A percentile compares a stretch with the other conserved stretches of the same genome.
These are phyloP conservation scores for Colletotrichum godetiae DNA, from an alignment of 2,329 filamentous ascomycete species.

Conservation along the genomic window DNA sequence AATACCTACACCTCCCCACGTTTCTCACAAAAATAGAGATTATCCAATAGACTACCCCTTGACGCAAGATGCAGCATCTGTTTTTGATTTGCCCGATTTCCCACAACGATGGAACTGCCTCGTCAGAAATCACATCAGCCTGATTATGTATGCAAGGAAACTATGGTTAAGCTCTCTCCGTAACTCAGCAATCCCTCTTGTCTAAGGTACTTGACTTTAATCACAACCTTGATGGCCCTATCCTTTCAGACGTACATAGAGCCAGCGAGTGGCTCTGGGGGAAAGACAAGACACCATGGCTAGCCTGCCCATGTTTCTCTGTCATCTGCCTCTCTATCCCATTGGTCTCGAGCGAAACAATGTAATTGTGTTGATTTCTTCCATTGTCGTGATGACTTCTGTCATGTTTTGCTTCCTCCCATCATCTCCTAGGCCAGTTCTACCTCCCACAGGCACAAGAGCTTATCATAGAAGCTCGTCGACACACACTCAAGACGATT, in stretches of 20 bases:
- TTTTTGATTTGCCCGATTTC: neutral
- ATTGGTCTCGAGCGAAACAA: too few relatives aligned
- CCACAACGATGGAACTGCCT: neutral
- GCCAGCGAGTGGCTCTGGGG: neutral
- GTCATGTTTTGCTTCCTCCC: neutral
- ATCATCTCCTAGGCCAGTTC: neutral
- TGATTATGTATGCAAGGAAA: neutral
- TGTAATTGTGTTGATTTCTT: too few relatives aligned
- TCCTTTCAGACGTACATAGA: neutral
- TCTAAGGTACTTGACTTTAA: neutral
- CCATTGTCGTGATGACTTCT: neutral
- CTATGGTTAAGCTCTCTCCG: neutral
- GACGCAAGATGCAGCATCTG: neutral
- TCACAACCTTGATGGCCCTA: neutral
- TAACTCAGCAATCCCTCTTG: neutral
- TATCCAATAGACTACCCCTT: neutral
- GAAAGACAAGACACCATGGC: neutral
- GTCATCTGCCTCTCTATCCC: too few relatives aligned
- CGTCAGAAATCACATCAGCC: neutral
- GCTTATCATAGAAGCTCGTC: conserved; percentile 81
- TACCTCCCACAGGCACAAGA: conserved; percentile 74
- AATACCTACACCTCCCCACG: neutral
- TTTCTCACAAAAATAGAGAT: neutral
- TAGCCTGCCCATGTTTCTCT: neutral
- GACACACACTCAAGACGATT: conserved; percentile 65